Conservation (phyloP, 805 yeast genomes). For the Vanderwaltozyma verrucispora region DNA sequence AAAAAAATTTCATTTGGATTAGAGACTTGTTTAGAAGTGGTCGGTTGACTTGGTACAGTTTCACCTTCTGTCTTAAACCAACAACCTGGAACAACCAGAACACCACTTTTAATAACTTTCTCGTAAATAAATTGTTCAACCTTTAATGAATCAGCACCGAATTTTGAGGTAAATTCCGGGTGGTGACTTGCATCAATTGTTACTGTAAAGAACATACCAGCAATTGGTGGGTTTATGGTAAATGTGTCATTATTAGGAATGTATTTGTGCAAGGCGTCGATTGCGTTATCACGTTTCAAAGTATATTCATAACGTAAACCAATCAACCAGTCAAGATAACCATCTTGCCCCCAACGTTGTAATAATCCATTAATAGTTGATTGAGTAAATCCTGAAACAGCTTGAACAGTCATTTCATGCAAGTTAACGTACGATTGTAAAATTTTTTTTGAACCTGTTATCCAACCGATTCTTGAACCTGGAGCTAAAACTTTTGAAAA, state of each 20-base stretch:
- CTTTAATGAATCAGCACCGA: conserved; percentile 45
- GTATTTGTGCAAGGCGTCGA: conserved; percentile 57
- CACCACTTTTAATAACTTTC: conserved; percentile 46
- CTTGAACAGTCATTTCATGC: conserved; percentile 74
- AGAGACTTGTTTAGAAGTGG: conserved; percentile 32
- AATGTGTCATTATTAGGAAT: conserved; percentile 29
- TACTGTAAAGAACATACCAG: conserved; percentile 82
- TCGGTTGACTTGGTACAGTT: conserved; percentile 48
- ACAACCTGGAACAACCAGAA: conserved; percentile 71
- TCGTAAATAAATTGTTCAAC: conserved; percentile 60
- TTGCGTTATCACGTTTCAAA: conserved; percentile 75
- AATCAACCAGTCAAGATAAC: conserved; percentile 83
- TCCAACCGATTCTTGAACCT: conserved; percentile 84
- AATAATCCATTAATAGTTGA: conserved; percentile 60
- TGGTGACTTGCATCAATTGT: conserved; percentile 68
- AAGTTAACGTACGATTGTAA: conserved; percentile 58
- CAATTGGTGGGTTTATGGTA: conserved; percentile 50
- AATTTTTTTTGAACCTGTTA: conserved; percentile 57
- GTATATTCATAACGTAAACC: conserved; percentile 78
- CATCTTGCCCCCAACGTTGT: conserved; percentile 81
- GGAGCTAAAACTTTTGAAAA: conserved; percentile 90
- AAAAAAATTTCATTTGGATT: conserved; percentile 48
- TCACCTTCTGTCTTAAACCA: conserved; percentile 60
- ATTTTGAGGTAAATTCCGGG: conserved; percentile 56
- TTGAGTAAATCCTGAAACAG: conserved; percentile 73